Evolutionary conservation across 768 basidiomycete species (phyloP), one percentile per base, ranked within the genome.

Genomic region (Hygrocybe punicea): DNA sequence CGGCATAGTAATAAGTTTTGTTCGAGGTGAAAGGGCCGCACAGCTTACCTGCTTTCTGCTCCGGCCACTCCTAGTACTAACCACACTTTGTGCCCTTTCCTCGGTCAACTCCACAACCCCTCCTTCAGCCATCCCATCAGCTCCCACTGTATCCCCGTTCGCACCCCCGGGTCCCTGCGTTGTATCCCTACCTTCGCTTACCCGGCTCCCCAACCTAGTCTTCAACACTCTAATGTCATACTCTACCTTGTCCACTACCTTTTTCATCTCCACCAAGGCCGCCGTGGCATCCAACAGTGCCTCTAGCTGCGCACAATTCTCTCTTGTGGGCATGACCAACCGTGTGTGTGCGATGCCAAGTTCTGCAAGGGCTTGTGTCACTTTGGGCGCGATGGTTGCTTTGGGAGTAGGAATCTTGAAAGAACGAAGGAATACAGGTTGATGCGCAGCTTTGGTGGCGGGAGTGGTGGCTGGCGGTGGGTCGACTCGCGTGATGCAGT

Each of bases 291-390:
- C 85, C 45, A 95, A 65, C 14, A 98, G 71, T 13, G 78, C 75
- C 59, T 97, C 93, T 17, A 94, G 76, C 62, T 82, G 83, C 52
- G 81, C 77, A 53, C 86, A 78, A 61, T 93, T 97, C 23, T 86
- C 85, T 37, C 85, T 80, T 2, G 97, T 98, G 16, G 97, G 97
- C 93, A 98, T 98, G 58, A 96, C 90, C 50, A 99, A 80, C 10
- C 89, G 84, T 14, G 80, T 81, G 55, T 84, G 78, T 14, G 81
- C 80, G 10, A 97, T 74, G 13, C 87, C 86, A 10, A 95, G 78
- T 71, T 98, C 94, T 6, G 78, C 68, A 14, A 98, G 79, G 13
- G 87, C 80, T 57, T 87, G 85, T 8, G 84, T 78, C 63, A 98
- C 83, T 66, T 93, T 92, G 14, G 85, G 84, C 2, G 84, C 81